phyloP scores from a whole-genome alignment of 148 eudicot genomes.

The Euryodendron excelsum region DNA sequence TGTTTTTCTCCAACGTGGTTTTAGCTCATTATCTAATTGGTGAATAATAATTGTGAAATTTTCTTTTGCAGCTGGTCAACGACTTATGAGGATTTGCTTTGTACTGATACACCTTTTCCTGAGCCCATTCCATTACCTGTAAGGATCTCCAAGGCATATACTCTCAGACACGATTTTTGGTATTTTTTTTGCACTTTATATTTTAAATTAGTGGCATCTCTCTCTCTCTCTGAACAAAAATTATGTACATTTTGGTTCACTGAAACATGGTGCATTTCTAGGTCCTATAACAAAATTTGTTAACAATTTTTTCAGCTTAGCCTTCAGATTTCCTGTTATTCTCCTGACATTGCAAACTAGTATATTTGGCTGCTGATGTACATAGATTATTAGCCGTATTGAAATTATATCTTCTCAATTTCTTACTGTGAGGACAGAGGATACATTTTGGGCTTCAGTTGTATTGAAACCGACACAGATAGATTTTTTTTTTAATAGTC shows the following conservation, averaged over 20 bases:
- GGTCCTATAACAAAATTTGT: too few species aligned
- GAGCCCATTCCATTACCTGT: constrained; percentile 50
- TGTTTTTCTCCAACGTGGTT: neutral
- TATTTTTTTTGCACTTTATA: neutral
- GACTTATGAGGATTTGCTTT: constrained; percentile 50
- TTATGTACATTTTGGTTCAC: neutral
- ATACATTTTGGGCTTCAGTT: too few species aligned
- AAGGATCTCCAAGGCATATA: constrained; percentile 15
- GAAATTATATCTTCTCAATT: too few species aligned
- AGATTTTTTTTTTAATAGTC: too few species aligned
- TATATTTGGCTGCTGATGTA: too few species aligned
- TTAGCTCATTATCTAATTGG: neutral
- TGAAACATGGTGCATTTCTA: neutral
- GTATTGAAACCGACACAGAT: too few species aligned
- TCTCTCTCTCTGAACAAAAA: neutral
- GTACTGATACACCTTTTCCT: constrained; percentile 36
- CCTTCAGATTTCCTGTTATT: too few species aligned
- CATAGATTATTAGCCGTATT: too few species aligned
- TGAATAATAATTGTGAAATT: neutral
- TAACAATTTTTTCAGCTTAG: too few species aligned
- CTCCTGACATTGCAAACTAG: too few species aligned
- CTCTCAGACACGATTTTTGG: neutral
- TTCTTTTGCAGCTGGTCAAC: constrained; percentile 47
- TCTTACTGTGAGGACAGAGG: too few species aligned
- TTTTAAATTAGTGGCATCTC: neutral